phyloP scores from a whole-genome alignment of 345 rosid species.

The Salix viminalis region DNA sequence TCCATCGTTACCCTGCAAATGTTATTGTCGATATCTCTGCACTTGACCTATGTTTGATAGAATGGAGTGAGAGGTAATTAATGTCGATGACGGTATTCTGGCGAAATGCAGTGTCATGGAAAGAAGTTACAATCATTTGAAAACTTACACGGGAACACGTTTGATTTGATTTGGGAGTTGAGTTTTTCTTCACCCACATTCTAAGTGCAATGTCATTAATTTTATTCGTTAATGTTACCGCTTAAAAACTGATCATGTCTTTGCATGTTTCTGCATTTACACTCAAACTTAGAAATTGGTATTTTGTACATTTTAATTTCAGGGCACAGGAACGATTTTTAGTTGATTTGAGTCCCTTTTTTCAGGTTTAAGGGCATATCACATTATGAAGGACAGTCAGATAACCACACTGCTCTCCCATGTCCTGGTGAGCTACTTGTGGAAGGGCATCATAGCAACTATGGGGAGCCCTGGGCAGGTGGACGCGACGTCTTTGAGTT shows the following conservation, averaged over 20 bases:
- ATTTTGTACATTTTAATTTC: neutral
- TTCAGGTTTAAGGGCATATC: conserved; percentile 84
- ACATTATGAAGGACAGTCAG: conserved; percentile 57
- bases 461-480: conserved; percentile 98
- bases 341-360: neutral
- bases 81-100: neutral
- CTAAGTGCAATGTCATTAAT: neutral
- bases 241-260: neutral
- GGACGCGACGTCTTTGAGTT: conserved; percentile 93
- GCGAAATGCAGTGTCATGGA: neutral
- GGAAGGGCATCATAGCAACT: conserved; percentile 92
- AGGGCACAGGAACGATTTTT: neutral
- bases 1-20: neutral
- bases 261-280: neutral
- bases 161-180: neutral
- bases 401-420: conserved; percentile 68
- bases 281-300: neutral
- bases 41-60: neutral
- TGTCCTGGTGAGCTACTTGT: conserved; percentile 92
- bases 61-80: neutral
- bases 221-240: neutral
- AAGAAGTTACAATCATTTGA: neutral
- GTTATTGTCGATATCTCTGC: neutral
- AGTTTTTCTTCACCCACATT: neutral
- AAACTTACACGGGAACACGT: neutral